Conservation (phyloP, 805 yeast species). For the Suhomyces pyralidae region DNA sequence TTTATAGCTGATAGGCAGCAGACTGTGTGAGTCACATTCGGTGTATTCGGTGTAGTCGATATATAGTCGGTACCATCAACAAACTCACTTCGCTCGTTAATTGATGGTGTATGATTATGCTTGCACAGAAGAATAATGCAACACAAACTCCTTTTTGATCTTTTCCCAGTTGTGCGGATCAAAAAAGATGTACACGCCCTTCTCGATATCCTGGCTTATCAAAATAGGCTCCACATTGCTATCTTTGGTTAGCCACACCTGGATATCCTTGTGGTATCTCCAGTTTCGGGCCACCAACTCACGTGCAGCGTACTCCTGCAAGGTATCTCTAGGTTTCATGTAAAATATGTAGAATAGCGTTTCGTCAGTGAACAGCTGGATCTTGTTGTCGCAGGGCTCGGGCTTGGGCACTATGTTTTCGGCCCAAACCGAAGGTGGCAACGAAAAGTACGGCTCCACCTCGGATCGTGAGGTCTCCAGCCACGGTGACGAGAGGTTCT, state of each 20-base stretch:
- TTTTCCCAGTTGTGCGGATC: conserved; percentile 97
- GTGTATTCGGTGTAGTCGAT: too few relatives aligned
- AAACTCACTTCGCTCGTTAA: too few relatives aligned
- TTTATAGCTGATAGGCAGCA: too few relatives aligned
- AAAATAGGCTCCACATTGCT: conserved; percentile 85
- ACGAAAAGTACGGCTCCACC: conserved; percentile 77
- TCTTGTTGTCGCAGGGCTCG: conserved; percentile 46
- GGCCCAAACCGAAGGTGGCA: conserved; percentile 49
- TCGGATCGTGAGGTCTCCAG: conserved; percentile 85
- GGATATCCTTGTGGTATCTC: conserved; percentile 94
- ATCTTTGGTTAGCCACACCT: conserved; percentile 96
- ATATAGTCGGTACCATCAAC: too few relatives aligned
- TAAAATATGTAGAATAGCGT: conserved; percentile 91
- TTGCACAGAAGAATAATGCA: conserved; percentile 44
- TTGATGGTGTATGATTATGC: conserved; percentile 11
- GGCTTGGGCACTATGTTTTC: conserved; percentile 37
- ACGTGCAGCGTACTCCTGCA: conserved; percentile 91
- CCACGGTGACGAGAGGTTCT: conserved; percentile 90
- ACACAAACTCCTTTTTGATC: conserved; percentile 66
- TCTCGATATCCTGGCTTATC: conserved; percentile 74
- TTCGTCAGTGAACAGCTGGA: conserved; percentile 75
- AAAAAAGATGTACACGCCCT: conserved; percentile 90
- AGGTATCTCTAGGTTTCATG: conserved; percentile 85
- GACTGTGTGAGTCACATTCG: too few relatives aligned
- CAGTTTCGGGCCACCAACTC: conserved; percentile 91